Evolutionary conservation across 2,329 filamentous ascomycete species (phyloP), one percentile per base, ranked within the genome.

Genomic region (Amauroascus niger): DNA sequence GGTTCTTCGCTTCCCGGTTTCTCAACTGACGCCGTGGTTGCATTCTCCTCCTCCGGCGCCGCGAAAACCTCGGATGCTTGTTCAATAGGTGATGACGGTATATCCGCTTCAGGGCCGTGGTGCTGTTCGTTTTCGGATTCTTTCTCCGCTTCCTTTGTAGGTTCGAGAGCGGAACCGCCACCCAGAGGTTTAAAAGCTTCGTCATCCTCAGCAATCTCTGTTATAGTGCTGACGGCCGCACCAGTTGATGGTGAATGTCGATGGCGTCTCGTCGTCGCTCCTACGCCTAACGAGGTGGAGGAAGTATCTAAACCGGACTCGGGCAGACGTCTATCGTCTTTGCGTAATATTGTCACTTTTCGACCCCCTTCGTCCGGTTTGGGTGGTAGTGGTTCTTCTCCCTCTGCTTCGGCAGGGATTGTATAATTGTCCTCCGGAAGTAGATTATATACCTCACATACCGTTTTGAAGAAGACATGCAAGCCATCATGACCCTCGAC

Each of bases 361-460:
- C 39, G 54, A 46, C 35, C 51, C 24, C 11, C 35, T 13, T 52
- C 52, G 16, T 50, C 52, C 18, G 46, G 39, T 26, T 30, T 37
- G 24, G 30, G 49, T 8, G 14, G 47, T 55, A 1, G 65, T 65
- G 55, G 44, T 14, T 50, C 49, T 37, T 55, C 51, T 13, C 90
- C 91, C 69, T 97, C 91, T 2, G 93, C 91, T 69, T 97, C 91
- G 1, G 87, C 82, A 0, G 93, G 91, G 43, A 98, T 82, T 56
- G 94, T 97, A 73, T 97, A 96, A 67, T 94, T 96, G 71, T 97
- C 93, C 49, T 88, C 83, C 1, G 89, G 89, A 28, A 98, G 82
- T 56, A 97, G 77, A 61, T 86, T 84, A 69, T 95, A 96, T 62
- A 85, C 79, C 67, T 98, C 93, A 69, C 91, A 97, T 20, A 97